Percentiles rank a stretch among this genome's conserved stretches.
phyloP scores from a whole-genome alignment of 1,139 yeast species.

The Casaregolazyma lundiana region DNA sequence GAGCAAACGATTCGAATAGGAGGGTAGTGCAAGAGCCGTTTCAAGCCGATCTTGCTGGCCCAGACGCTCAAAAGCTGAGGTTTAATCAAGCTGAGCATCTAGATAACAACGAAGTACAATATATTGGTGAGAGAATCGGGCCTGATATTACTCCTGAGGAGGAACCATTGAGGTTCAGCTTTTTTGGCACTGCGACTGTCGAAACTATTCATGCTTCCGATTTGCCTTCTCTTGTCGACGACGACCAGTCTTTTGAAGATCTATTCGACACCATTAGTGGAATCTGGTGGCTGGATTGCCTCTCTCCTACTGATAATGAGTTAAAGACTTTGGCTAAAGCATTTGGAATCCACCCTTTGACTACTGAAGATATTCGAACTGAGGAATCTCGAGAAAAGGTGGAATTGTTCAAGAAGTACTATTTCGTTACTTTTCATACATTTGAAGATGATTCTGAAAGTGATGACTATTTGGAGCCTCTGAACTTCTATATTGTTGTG shows the following conservation, averaged over 20 bases:
- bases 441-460: conserved; percentile 66
- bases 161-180: conserved; percentile 57
- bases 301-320: conserved; percentile 91
- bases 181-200: conserved; percentile 74
- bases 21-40: background rate
- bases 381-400: conserved; percentile 96
- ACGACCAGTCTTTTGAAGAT: conserved; percentile 60
- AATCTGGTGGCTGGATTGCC: conserved; percentile 79
- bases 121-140: conserved; percentile 2
- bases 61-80: too few relatives aligned
- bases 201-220: conserved; percentile 90
- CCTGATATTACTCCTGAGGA: background rate
- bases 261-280: conserved; percentile 61
- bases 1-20: background rate
- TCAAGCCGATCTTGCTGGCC: too few relatives aligned
- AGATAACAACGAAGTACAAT: background rate
- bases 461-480: conserved; percentile 80
- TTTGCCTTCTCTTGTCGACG: conserved; percentile 64
- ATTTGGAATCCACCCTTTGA: conserved; percentile 90
- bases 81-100: background rate
- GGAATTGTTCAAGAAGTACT: conserved; percentile 82
- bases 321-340: conserved; percentile 88
- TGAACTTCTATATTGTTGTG: conserved; percentile 82
- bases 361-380: conserved; percentile 89
- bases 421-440: conserved; percentile 88